Evolutionary conservation across 257 asterid genomes (phyloP).

Genomic region (Rauvolfia tetraphylla): DNA sequence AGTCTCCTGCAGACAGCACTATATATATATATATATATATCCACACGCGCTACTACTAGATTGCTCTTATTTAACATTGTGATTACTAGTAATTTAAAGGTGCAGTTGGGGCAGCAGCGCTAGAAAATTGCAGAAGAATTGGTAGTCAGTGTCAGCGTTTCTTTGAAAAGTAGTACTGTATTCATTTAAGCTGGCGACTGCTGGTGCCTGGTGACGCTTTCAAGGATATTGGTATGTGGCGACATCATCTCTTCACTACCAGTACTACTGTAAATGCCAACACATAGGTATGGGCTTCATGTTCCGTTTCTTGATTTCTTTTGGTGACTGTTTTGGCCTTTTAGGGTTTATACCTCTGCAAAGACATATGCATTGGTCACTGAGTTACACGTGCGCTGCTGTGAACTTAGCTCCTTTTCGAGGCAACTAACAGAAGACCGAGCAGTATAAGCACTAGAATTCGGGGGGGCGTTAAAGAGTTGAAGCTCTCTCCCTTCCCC

Average conservation of each 20-base stretch:
- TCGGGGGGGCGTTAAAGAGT: not conserved
- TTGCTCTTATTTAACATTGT: not conserved
- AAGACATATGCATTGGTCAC: constrained; percentile 28
- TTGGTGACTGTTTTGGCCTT: constrained; percentile 22
- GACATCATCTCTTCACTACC: not conserved
- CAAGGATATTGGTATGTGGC: not conserved
- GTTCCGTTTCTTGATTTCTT: constrained; percentile 25
- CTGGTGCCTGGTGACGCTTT: not conserved
- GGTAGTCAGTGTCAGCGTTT: not conserved
- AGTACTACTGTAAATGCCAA: constrained; percentile 4
- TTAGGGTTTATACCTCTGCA: constrained; percentile 10
- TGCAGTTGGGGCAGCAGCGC: not conserved
- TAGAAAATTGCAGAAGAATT: not conserved
- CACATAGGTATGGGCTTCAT: constrained; percentile 46
- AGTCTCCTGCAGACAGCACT: not conserved
- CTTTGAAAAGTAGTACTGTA: not conserved
- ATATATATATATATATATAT: not conserved
- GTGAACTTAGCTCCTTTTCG: constrained; percentile 48
- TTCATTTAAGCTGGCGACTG: not conserved
- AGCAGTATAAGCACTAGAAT: not conserved
- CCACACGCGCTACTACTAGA: no score
- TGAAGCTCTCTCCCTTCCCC: not conserved
- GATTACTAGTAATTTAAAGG: not conserved
- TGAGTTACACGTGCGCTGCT: constrained; percentile 63
- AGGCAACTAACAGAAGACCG: constrained; percentile 28